Base-by-base conservation (phyloP, 2,329 filamentous ascomycete species). In the Zymoseptoria pseudotritici region DNA sequence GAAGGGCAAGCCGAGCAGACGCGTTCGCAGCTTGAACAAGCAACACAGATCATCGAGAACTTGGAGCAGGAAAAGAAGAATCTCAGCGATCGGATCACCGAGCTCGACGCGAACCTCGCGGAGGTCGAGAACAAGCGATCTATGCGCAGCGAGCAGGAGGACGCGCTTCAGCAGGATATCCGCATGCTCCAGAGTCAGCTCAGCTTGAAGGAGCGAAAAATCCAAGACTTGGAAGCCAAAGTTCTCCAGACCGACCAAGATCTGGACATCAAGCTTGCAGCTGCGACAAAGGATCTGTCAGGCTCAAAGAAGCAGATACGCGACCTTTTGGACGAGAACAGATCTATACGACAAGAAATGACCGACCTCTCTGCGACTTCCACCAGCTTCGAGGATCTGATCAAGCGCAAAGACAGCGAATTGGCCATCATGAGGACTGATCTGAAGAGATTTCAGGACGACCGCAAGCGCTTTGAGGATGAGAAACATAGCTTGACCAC, bases 401-500 rank as follows among this genome's bases (percentile, higher is more conserved):
- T 99, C 22, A 84, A 91, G 22, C 87, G 89, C 61, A 99, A 97
- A 73, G 94, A 99, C 72, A 96, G 92, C 73, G 95, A 99, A 71
- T 79, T 99, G 20, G 83, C 88, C 0, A 82, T 97, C 53, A 81
- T 97, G 36, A 90, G 91, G 67, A 86, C 86, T 10, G 94, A 99
- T 72, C 85, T 92, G 64, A 89, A 88, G 72, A 90, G 88, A 64
- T 87, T 88, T 66, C 89, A 96, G 72, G 85, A 86, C 56, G 92
- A 97, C 68, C 89, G 88, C 29, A 86, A 85, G 63, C 82, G 81
- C 13, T 85, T 96, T 42, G 91, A 96, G 65, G 83, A 89, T 2
- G 91, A 97, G 71, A 91, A 87, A 72, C 84, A 83, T 62, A 79
- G 80, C 0, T 79, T 99, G 36, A 79, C 82, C 0, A 80, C 82